Evolutionary conservation across 225 moss, liverwort and hornwort species (phyloP).

Genomic region (Thuidium tamariscinum): DNA sequence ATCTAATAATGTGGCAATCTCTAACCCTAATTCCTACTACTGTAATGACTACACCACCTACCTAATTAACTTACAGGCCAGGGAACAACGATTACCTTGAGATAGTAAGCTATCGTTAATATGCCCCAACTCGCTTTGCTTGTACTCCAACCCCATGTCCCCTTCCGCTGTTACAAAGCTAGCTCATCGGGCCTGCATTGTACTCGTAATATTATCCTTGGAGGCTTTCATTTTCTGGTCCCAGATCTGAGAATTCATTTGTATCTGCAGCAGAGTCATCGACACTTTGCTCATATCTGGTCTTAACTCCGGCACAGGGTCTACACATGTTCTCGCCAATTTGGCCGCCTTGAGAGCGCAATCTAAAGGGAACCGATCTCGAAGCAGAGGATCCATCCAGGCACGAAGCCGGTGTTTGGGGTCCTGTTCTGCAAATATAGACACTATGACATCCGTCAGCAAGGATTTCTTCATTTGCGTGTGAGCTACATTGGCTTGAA

Average conservation of each 20-base stretch:
- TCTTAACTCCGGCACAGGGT: slow-evolving; percentile 37
- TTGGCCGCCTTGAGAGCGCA: slow-evolving; percentile 51
- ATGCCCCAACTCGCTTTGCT: not conserved
- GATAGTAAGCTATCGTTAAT: not conserved
- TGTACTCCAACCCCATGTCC: not conserved
- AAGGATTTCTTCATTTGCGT: slow-evolving; percentile 44
- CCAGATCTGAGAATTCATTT: slow-evolving; percentile 54
- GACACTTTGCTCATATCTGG: slow-evolving; percentile 71
- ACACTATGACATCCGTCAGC: slow-evolving; percentile 41
- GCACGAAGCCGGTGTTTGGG: slow-evolving; percentile 46
- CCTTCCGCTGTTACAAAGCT: not conserved
- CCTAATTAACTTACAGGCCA: not conserved
- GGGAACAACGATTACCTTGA: not conserved
- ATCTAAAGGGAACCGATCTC: slow-evolving; percentile 61
- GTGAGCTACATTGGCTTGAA: slow-evolving; percentile 17
- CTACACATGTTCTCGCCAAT: slow-evolving; percentile 54
- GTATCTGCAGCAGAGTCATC: slow-evolving; percentile 43
- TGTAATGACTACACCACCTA: not conserved
- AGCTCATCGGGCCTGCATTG: slow-evolving; percentile 64
- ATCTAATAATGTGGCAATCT: not conserved
- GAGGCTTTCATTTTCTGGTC: slow-evolving; percentile 58
- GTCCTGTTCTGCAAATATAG: slow-evolving; percentile 45
- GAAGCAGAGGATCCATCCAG: slow-evolving; percentile 76
- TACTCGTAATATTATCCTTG: slow-evolving; percentile 59
- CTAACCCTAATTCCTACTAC: not conserved